Base-by-base conservation (phyloP, 2,329 filamentous ascomycete species). In the Ascochyta fabae region DNA sequence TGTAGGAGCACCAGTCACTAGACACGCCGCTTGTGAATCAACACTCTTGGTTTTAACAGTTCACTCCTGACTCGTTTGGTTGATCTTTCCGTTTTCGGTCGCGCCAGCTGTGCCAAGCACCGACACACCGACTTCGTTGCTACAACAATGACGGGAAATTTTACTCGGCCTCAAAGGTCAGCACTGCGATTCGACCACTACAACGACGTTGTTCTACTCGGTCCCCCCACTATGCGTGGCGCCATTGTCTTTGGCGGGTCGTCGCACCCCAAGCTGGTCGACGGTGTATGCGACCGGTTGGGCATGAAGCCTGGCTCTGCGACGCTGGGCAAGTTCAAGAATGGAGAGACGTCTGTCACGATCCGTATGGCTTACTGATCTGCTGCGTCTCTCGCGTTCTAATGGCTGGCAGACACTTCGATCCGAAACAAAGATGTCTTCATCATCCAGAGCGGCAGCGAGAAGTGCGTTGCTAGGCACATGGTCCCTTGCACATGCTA, bases 401-500 rank as follows among this genome's bases (percentile, higher is more conserved):
- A 44, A 67, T 57, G n/a, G 40, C 34, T 31, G 26, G n/a, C 58
- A 82, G 79, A 81, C 69, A 80, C 80, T 46, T 89, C 87, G 24
- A 92, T 99, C 64, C 90, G 95, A 67, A 96, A 99, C 75, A 96
- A 98, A 78, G 94, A 99, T 84, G 94, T 99, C 69, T 99, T 98
- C 77, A 94, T 99, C 74, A 90, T 99, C 58, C 95, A 99, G 81
- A 98, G 94, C 60, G 95, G 95, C 63, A 97, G 95, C 79, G 84
- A 87, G 73, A 92, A 90, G 80, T 82, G 73, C 45, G 78, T 67
- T 46, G 29, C 33, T 48, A 35, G 19, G 45, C 49, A 33, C 49
- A n/a, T 44, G 40, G 43, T 31, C 45, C 35, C 46, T 40, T 45
- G 24, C 61, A 59, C 58, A 58, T 49, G 56, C 64, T 70, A 68